A percentile compares a stretch with the other conserved stretches of the same genome.
Evolutionary conservation across 2,329 filamentous ascomycete genomes (phyloP).

Genomic region (Pochonia chlamydosporia): DNA sequence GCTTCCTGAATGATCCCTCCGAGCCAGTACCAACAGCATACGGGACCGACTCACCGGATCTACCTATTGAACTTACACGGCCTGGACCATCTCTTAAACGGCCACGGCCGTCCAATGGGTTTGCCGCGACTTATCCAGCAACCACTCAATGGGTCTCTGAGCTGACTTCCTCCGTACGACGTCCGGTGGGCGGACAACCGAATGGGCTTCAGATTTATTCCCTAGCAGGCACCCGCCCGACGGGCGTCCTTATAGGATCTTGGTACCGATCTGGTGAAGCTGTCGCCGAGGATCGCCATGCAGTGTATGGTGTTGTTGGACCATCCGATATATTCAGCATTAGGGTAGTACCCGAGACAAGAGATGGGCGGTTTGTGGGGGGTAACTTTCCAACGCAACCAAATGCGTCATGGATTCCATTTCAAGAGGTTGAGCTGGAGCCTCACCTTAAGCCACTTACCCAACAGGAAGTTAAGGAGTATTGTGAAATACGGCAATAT

Average conservation of each 20-base stretch:
- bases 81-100: slow-evolving; percentile 43
- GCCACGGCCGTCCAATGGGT: slow-evolving; percentile 35
- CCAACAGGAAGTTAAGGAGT: slow-evolving; percentile 56
- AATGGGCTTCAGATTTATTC: slow-evolving; percentile 27
- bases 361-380: slow-evolving; percentile 50
- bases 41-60: slow-evolving; percentile 41
- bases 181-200: slow-evolving; percentile 13
- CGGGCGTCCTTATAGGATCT: slow-evolving; percentile 51
- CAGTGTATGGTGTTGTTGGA: slow-evolving; percentile 56
- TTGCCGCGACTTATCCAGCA: slow-evolving; percentile 26
- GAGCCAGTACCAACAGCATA: slow-evolving; percentile 43
- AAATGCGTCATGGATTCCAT: slow-evolving; percentile 56
- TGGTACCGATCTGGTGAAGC: slow-evolving; percentile 50
- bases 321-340: slow-evolving; percentile 62
- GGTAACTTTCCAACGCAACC: slow-evolving; percentile 57
- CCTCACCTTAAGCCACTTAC: slow-evolving; percentile 45
- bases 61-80: slow-evolving; percentile 25
- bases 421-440: slow-evolving; percentile 55
- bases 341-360: slow-evolving; percentile 54
- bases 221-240: slow-evolving; percentile 47
- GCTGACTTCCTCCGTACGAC: slow-evolving; percentile 13
- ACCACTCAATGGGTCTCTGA: slow-evolving; percentile 6
- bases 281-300: slow-evolving; percentile 47
- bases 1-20: slow-evolving; percentile 36
- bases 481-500: slow-evolving; percentile 53